phyloP scores from a whole-genome alignment of 108 stramenopile species.

The Fragilariopsis cylindrus region DNA sequence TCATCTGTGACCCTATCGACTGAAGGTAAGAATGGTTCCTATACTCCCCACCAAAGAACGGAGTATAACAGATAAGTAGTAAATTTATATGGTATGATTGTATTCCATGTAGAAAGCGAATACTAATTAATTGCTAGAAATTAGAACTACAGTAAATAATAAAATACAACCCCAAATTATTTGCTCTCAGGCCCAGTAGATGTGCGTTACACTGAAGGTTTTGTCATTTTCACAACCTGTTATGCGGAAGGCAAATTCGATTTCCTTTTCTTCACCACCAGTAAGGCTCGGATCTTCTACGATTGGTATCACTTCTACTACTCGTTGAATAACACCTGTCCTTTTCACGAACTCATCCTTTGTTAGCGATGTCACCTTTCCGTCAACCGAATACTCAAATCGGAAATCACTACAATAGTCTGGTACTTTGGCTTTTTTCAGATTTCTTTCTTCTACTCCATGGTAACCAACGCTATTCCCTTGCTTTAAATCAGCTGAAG shows the following conservation, averaged over 20 bases:
- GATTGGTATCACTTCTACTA: conserved; percentile 40
- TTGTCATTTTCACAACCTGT: conserved; percentile 35
- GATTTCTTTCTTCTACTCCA: neutral
- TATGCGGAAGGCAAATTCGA: conserved; percentile 59
- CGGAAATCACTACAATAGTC: conserved; percentile 41
- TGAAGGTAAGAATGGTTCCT: no score
- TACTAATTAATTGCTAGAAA: no score
- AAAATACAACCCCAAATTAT: neutral
- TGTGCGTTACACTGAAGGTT: conserved; percentile 32
- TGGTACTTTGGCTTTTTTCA: conserved; percentile 17
- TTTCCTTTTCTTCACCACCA: conserved; percentile 32
- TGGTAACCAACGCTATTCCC: neutral
- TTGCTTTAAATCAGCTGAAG: neutral
- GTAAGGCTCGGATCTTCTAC: conserved; percentile 46
- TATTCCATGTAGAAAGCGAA: no score
- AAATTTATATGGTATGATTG: no score
- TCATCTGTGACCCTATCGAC: no score
- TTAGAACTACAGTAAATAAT: no score
- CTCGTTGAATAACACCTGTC: conserved; percentile 18
- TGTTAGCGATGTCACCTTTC: conserved; percentile 31
- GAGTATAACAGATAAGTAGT: no score
- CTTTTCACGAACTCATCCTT: conserved; percentile 32
- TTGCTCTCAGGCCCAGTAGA: conserved; percentile 41
- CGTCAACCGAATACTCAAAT: conserved; percentile 61
- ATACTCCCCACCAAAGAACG: no score